Base-by-base conservation (phyloP, 2,329 filamentous ascomycete species). In the Monosporascus sp. region DNA sequence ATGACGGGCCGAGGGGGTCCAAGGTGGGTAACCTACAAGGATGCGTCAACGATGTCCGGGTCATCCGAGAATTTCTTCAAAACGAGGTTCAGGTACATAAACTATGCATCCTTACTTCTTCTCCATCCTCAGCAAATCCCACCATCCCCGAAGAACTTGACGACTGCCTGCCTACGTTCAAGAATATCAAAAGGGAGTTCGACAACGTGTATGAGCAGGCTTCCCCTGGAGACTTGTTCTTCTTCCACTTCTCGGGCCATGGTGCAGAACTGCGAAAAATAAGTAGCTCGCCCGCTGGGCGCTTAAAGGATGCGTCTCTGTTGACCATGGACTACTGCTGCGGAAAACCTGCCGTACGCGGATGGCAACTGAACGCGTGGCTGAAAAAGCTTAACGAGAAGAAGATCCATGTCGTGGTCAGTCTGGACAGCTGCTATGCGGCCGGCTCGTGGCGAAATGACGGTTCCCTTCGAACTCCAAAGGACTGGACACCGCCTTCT, bases 391-490 rank as follows among this genome's bases (percentile, higher is more conserved):
- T 50, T 22, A 5, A 49, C 17, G 37, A 46, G 37, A 50, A 53
- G 37, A 14, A 19, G 11, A 17, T 49, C 5, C 47, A 17, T 11
- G 41, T 49, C 8, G 35, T 49, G n/a, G 48, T 50, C 5, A 37
- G 31, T 37, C 45, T 52, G 20, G 51, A 49, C 37, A 52, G 47
- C 16, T 53, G 51, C 22, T 22, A 53, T 38, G n/a, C 51, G 16
- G 47, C 24, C 11, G 27, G 26, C 24, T n/a, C 47, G n/a, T 53
- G 27, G 51, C 47, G 31, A 44, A 24, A 24, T 37, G 47, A 27
- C 35, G 24, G 16, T 14, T 17, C 16, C 2, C 17, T 48, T 22
- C 51, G 46, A 49, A 49, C 45, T 27, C 46, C 47, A 9, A 11
- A 24, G n/a, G 14, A 38, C 17, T 37, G 37, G 46, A 22, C 16